Conservation (phyloP, 2,329 filamentous ascomycete species). For the Pseudocercospora vitis region DNA sequence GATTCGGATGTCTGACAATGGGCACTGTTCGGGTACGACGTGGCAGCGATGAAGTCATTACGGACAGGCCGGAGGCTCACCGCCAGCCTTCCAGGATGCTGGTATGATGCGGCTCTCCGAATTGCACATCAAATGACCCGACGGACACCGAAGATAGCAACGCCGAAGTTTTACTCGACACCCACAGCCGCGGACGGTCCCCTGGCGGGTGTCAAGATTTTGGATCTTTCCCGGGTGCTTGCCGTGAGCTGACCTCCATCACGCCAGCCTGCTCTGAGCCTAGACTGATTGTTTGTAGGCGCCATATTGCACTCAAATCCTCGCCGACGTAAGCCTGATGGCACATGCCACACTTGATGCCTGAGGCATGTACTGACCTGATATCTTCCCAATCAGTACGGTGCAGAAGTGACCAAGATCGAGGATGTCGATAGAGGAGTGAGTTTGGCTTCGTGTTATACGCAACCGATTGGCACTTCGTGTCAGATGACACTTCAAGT, state of each 20-base stretch:
- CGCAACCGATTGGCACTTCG: no score
- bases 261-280: not conserved
- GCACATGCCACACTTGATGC: no score
- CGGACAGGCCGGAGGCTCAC: not conserved
- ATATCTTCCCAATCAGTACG: no score
- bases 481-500: no score
- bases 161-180: slow-evolving; percentile 14
- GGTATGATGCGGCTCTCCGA: slow-evolving; percentile 6
- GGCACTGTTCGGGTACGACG: not conserved
- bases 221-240: slow-evolving; percentile 25
- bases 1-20: not conserved
- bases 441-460: not conserved
- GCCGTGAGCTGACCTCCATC: slow-evolving; percentile 14
- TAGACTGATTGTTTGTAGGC: slow-evolving; percentile 17
- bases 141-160: slow-evolving; percentile 13
- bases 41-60: slow-evolving; percentile 4
- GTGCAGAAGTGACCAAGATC: slow-evolving; percentile 36
- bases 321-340: no score
- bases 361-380: no score
- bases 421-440: slow-evolving; percentile 31
- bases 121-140: slow-evolving; percentile 11
- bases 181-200: slow-evolving; percentile 14
- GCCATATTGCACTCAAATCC: slow-evolving; percentile 34
- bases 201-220: slow-evolving; percentile 23
- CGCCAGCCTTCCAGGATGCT: slow-evolving; percentile 6